Base-by-base conservation (phyloP, 2,329 filamentous ascomycete species). In the Pseudogymnoascus sp. region DNA sequence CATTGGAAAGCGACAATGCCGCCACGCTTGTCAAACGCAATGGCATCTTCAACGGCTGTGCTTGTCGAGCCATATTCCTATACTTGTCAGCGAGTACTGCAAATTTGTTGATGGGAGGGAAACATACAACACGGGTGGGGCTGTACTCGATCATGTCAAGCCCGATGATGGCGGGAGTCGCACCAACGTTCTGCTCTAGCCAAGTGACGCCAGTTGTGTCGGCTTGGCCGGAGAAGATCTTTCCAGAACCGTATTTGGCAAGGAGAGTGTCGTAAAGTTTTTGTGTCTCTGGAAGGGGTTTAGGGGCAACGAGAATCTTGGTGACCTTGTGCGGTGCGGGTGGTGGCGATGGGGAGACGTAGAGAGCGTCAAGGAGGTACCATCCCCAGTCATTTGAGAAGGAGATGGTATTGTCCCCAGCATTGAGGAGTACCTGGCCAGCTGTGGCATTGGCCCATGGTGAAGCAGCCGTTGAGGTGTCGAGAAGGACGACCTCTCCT, bases 81-180 rank as follows among this genome's bases (percentile, higher is more conserved):
- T 31, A 52, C 31, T 3, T 52, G 45, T 52, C 9, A 52, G 45
- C 13, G 6, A 13, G 27, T 5, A 15, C 15, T 52, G 3, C 2
- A 4, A 15, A 1, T 4, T 1, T 31, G 15, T 25, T 66, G 61
- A 6, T 69, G n/a, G 15, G 13, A 9, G 52, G n/a, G 5, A 37
- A 5, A 64, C 60, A 70, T 59, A 76, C 75, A 10, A 75, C 78
- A 25, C 79, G 75, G 5, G 74, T 77, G 1, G 78, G 76, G 13
- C 74, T 76, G 71, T 81, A 80, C 64, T 81, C 79, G 71, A 80
- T 80, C 15, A 81, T 65, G 64, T 80, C 79, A 5, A 78, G 67
- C 1, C 76, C 74, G 1, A 80, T 69, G 8, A 80, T 72, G 0
- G 78, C 79, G 0, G 79, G 79, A 0, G 76, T 77, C 71, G 79